These are phyloP conservation scores for Hymenoscyphus infarciens DNA, from an alignment of 2,329 filamentous ascomycete genomes.

Conservation along the genomic window DNA sequence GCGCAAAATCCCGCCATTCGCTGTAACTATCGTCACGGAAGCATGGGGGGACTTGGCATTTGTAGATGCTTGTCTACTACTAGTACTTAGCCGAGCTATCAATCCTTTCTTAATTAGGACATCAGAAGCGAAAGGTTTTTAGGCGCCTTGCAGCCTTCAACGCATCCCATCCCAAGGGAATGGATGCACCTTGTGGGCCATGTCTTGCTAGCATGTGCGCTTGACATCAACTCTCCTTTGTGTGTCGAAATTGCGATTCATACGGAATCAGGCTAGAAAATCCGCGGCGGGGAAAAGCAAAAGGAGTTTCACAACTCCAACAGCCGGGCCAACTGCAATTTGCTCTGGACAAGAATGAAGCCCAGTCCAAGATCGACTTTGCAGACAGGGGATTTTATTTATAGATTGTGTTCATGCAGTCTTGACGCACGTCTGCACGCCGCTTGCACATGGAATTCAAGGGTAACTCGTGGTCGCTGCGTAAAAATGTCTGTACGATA, in stretches of 20 bases:
- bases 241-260: background rate
- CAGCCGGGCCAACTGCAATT: background rate
- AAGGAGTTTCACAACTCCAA: conserved; percentile 5
- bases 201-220: background rate
- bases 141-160: background rate
- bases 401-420: background rate
- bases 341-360: conserved; percentile 1
- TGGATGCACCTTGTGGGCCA: conserved; percentile 8
- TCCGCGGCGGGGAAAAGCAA: background rate
- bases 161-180: conserved; percentile 8
- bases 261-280: too few relatives aligned
- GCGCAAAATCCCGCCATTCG: background rate
- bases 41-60: conserved; percentile 4
- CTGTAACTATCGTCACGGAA: background rate
- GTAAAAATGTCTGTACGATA: background rate
- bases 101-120: conserved; percentile 13
- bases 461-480: conserved; percentile 6
- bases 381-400: background rate
- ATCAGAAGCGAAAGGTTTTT: conserved; percentile 12
- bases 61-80: background rate
- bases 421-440: conserved; percentile 4
- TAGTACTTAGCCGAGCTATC: background rate
- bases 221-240: background rate
- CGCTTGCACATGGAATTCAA: conserved; percentile 1
- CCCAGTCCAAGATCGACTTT: background rate